phyloP scores from a whole-genome alignment of 495 filamentous ascomycete species.

The Letharia lupina region DNA sequence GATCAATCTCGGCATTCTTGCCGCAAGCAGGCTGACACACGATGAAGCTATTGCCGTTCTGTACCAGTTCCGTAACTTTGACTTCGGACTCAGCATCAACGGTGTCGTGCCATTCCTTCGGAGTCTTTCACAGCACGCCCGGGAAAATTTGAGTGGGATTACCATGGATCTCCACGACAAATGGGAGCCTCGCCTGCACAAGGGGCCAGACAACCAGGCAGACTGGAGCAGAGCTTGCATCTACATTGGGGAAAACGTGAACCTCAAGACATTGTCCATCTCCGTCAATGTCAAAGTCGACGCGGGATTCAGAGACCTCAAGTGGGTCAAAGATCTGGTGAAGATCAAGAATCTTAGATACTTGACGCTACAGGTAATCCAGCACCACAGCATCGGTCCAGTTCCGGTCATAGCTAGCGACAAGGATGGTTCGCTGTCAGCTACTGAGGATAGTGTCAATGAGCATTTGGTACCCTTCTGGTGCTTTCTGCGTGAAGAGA shows the following conservation, averaged over 20 bases:
- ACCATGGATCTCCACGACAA: background rate
- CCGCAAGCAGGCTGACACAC: background rate
- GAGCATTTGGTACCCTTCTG: background rate
- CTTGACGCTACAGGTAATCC: background rate
- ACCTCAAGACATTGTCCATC: background rate
- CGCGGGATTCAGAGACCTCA: background rate
- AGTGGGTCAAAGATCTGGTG: background rate
- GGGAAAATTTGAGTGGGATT: background rate
- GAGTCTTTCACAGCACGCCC: background rate
- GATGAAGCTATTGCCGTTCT: background rate
- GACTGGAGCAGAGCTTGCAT: background rate
- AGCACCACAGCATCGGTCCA: background rate
- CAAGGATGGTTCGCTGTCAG: background rate
- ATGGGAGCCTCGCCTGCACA: background rate
- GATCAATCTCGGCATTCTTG: background rate
- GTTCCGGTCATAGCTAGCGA: background rate
- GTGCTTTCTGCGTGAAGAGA: background rate
- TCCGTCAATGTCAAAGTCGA: background rate
- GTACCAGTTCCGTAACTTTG: background rate
- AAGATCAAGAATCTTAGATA: background rate
- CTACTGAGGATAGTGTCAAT: background rate
- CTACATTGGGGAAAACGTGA: background rate
- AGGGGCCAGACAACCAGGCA: background rate
- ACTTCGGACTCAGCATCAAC: background rate
- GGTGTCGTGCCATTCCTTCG: background rate